Base-by-base conservation (phyloP, 2,329 filamentous ascomycete species). In the Alternaria angustiovoidea region DNA sequence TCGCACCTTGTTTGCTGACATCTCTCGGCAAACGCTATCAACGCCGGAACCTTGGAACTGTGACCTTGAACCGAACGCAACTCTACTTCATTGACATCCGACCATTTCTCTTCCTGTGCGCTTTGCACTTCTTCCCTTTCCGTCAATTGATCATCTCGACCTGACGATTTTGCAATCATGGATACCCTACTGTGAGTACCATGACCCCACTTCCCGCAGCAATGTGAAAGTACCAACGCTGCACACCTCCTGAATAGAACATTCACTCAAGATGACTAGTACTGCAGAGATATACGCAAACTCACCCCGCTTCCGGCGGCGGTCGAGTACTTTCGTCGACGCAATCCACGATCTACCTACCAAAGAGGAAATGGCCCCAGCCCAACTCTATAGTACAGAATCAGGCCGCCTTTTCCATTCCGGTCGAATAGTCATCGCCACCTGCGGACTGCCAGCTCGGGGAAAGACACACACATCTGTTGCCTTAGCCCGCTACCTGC, bases 391-490 rank as follows among this genome's bases (percentile, higher is more conserved):
- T 83, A 97, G 93, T 79, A 99, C 95, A 54, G 96, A 98, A 86
- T 98, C 94, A 48, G 95, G 95, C 49, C 89, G 95, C 42, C 88
- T 99, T 30, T 99, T 99, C 78, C 95, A 99, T 80, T 97, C 95
- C 22, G 95, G 95, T 48, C 89, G 94, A 59, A 99, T 99, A 76
- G 94, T 94, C 48, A 98, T 99, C 71, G 94, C 95, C 66, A 97
- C 97, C 77, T 95, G 98, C 68, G 95, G 95, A 24, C 87, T 97
- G 30, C 95, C 95, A 42, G 95, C 95, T 39, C 89, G 95, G 73
- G 95, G 95, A 62, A 99, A 99, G 82, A 99, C 95, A 86, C 95
- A 99, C 74, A 96, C 97, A 53, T 97, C 94, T 59, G 95, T 99
- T 53, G 97, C 95, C 7, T 86, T 99, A 74, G 93, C 94, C 47